Evolutionary conservation across 2,329 filamentous ascomycete genomes (phyloP).

Genomic region (Sphaerulina vaccinii): DNA sequence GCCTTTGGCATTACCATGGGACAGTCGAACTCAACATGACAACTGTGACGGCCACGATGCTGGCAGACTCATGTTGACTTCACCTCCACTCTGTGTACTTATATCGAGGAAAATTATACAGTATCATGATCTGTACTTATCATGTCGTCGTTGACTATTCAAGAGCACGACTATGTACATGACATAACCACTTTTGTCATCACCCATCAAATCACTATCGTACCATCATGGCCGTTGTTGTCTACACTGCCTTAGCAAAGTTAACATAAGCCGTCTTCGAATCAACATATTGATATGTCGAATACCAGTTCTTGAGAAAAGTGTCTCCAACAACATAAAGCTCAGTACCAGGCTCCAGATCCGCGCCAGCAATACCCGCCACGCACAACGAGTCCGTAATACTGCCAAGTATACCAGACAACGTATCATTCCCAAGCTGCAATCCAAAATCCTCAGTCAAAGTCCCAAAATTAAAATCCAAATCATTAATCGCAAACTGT

Average conservation of each 20-base stretch:
- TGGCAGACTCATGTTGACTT: constrained; percentile 7
- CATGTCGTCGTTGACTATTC: too few relatives aligned
- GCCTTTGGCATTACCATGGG: background rate
- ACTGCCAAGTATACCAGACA: constrained; percentile 5
- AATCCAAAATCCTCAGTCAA: constrained; percentile 22
- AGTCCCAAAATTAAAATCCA: constrained; percentile 28
- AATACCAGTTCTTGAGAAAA: constrained; percentile 32
- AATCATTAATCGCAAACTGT: constrained; percentile 28
- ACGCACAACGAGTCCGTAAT: constrained; percentile 20
- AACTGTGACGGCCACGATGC: background rate
- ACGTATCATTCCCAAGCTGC: constrained; percentile 14
- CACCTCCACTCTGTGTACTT: constrained; percentile 23
- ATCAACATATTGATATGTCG: too few relatives aligned
- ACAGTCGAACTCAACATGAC: background rate
- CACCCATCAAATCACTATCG: too few relatives aligned
- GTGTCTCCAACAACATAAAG: constrained; percentile 29
- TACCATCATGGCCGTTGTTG: too few relatives aligned
- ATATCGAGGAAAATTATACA: constrained; percentile 9
- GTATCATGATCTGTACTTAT: constrained; percentile 1
- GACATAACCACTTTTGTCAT: too few relatives aligned
- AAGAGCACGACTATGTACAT: too few relatives aligned
- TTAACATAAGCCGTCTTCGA: too few relatives aligned
- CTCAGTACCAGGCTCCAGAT: constrained; percentile 22
- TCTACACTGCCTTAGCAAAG: too few relatives aligned
- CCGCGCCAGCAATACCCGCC: constrained; percentile 23